These are phyloP conservation scores for Trypanosoma melophagium DNA, from an alignment of 208 protist species.

Conservation along the genomic window DNA sequence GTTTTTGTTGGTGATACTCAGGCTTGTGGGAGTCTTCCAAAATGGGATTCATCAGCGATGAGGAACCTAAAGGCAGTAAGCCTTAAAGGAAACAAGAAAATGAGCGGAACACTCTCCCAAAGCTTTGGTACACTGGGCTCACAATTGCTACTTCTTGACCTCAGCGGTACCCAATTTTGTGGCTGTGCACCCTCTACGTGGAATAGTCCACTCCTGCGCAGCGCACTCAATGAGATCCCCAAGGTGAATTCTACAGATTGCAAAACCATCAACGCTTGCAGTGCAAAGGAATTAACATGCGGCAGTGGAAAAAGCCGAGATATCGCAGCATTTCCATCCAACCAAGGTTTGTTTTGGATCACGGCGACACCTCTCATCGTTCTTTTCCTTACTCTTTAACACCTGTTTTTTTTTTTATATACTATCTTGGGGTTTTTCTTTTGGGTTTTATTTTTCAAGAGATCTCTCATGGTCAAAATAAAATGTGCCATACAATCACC, in stretches of 20 bases:
- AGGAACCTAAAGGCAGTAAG: conserved; percentile 21
- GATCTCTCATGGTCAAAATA: too few species aligned
- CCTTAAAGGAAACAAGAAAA: conserved; percentile 24
- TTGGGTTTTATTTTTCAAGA: too few species aligned
- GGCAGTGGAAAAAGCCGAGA: neutral
- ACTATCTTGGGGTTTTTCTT: too few species aligned
- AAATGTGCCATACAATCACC: too few species aligned
- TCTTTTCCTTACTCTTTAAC: too few species aligned
- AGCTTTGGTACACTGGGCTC: conserved; percentile 29
- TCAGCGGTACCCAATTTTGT: conserved; percentile 28
- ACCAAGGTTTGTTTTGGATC: neutral
- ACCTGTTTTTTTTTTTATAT: too few species aligned
- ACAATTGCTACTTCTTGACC: conserved; percentile 15
- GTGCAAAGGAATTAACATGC: too few species aligned
- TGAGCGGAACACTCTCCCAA: conserved; percentile 34
- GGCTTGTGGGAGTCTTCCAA: conserved; percentile 38
- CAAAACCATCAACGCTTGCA: conserved; percentile 1
- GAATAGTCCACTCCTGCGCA: neutral
- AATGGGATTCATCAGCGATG: conserved; percentile 31
- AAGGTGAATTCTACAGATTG: neutral
- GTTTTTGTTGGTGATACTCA: conserved; percentile 38
- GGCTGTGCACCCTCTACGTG: conserved; percentile 32
- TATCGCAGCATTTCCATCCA: neutral
- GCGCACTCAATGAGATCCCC: neutral
- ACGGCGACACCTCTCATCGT: neutral